Conservation (phyloP, 2,329 filamentous ascomycete species). For the Cladophialophora immunda region DNA sequence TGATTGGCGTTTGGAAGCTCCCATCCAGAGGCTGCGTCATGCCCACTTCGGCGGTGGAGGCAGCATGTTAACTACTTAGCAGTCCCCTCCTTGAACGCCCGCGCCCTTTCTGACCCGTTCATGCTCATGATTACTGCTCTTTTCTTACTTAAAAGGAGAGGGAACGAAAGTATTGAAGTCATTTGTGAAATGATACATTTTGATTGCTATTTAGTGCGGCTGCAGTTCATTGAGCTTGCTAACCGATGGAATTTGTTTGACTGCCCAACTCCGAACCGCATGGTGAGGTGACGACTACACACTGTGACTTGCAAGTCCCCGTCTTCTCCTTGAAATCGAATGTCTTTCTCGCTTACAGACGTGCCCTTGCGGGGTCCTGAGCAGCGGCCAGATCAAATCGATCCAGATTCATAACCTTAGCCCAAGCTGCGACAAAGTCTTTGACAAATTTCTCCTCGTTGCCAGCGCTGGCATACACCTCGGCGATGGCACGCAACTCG, state of each 20-base stretch:
- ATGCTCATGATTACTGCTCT: neutral
- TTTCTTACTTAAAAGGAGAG: neutral
- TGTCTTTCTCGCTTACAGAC: slow-evolving; percentile 15
- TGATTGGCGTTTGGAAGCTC: slow-evolving; percentile 4
- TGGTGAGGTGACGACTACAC: neutral
- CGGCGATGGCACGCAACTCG: slow-evolving; percentile 74
- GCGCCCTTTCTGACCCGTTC: no score
- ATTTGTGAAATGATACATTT: slow-evolving; percentile 2
- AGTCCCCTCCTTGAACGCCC: no score
- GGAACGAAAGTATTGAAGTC: neutral
- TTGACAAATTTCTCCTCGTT: slow-evolving; percentile 70
- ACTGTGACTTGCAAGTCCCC: neutral
- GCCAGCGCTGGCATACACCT: slow-evolving; percentile 72
- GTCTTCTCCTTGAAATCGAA: neutral
- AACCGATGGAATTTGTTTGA: neutral
- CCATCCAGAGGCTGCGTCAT: neutral
- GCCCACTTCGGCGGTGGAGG: neutral
- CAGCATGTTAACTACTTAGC: no score
- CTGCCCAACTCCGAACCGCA: neutral
- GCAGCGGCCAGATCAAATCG: slow-evolving; percentile 63
- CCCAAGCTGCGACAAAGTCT: slow-evolving; percentile 76
- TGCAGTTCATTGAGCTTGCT: slow-evolving; percentile 4
- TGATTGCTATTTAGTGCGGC: slow-evolving; percentile 11
- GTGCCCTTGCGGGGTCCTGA: slow-evolving; percentile 16
- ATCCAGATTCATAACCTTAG: slow-evolving; percentile 78